Evolutionary conservation across 352 stramenopile genomes (phyloP), one percentile per base, ranked within the genome.

Genomic region (Phytophthora vignae): DNA sequence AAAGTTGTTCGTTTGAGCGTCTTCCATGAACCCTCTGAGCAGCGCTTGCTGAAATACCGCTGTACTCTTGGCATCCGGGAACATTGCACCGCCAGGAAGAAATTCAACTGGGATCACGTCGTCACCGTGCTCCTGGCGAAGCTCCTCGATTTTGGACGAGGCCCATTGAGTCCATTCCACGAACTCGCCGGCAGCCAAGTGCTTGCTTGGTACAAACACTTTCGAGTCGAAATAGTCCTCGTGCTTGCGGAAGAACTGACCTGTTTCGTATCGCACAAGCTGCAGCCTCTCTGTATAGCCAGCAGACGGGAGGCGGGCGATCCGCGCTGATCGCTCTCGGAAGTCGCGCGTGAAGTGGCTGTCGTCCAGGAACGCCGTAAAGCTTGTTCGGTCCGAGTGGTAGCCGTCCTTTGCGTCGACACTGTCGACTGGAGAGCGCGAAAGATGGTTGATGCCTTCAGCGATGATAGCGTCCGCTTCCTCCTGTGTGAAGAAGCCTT

Each of bases 191-290:
- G 33, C 59, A 11, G 79, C 78, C 21, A 89, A 65, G 46, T 77
- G 48, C 15, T 88, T 77, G 36, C 56, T 76, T 3, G 79, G 79
- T 11, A 92, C 33, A 36, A 93, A 92, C 64, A 85, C 74, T 65
- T 90, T 92, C 21, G 79, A 90, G 33, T 88, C 74, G 64, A 94
- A 94, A 63, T 92, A 92, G 62, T 94, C 87, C 63, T 92, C 80
- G 61, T 92, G 87, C 63, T 91, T 85, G 33, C 87, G 87, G 59
- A 90, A 94, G 62, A 92, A 91, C 71, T 92, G 84, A 3, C 82
- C 84, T 0, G 71, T 81, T 64, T 90, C 70, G 61, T 94, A 94
- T 4, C 84, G 79, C 61, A 94, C 87, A 21, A 92, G 81, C 48
- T 94, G 87, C 67, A 92, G 36, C 11, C 77, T 75, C 71, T 92